phyloP scores from a whole-genome alignment of 2,329 filamentous ascomycete species.

The Nemania serpens region DNA sequence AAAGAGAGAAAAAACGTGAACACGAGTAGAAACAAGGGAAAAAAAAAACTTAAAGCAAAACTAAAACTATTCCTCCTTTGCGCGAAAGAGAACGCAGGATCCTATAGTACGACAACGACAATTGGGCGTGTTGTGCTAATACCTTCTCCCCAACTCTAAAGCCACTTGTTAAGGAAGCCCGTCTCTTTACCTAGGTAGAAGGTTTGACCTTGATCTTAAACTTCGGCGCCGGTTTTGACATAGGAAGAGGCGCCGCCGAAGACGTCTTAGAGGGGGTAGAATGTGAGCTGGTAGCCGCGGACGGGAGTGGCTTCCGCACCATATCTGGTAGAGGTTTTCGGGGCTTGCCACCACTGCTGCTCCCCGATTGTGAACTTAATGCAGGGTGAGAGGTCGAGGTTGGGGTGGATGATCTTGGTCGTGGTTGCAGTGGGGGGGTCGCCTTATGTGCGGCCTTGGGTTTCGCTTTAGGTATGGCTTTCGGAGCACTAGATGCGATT shows the following conservation, averaged over 20 bases:
- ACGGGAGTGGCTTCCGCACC: constrained; percentile 38
- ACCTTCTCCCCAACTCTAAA: not conserved
- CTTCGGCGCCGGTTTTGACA: constrained; percentile 29
- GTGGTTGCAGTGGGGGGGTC: constrained; percentile 25
- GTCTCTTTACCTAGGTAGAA: constrained; percentile 13
- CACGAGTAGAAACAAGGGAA: not conserved
- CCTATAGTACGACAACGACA: constrained; percentile 14
- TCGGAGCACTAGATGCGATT: not conserved
- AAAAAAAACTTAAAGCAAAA: not conserved
- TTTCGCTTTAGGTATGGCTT: not conserved
- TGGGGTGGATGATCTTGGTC: constrained; percentile 25
- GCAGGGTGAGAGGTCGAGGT: constrained; percentile 24
- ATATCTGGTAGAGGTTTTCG: constrained; percentile 40
- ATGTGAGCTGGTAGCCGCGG: constrained; percentile 24
- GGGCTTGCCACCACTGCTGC: constrained; percentile 30
- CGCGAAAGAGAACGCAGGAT: not conserved
- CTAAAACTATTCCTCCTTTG: not conserved
- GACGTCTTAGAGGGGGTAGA: constrained; percentile 28
- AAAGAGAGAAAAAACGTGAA: not conserved
- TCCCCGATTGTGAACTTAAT: constrained; percentile 19
- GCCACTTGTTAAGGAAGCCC: not conserved
- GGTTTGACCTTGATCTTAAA: constrained; percentile 42
- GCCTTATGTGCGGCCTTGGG: constrained; percentile 19
- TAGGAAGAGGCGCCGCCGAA: constrained; percentile 23
- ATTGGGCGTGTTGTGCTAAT: not conserved